Percentiles rank a stretch among this genome's conserved stretches.
Evolutionary conservation across 768 basidiomycete species (phyloP).

Genomic region (Boletus sp.): DNA sequence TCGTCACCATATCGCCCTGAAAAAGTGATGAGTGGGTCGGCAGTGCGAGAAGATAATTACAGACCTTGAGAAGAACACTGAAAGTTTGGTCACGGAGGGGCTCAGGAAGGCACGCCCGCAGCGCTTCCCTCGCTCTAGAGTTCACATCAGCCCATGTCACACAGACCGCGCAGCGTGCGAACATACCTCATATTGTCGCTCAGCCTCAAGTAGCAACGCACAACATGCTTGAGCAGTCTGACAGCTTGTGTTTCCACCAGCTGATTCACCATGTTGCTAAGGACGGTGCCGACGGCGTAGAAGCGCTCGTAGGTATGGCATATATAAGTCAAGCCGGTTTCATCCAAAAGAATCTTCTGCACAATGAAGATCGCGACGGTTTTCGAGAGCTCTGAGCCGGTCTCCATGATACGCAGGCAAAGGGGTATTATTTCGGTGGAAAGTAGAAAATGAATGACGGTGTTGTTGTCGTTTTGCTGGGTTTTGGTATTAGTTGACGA

Average conservation of each 20-base stretch:
- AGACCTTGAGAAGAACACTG: conserved; percentile 81
- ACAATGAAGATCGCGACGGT: conserved; percentile 99
- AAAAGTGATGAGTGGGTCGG: conserved; percentile 11
- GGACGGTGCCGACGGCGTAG: conserved; percentile 96
- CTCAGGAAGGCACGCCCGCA: conserved; percentile 93
- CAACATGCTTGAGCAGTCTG: conserved; percentile 93
- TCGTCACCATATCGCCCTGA: conserved; percentile 97
- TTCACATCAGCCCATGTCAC: conserved; percentile 11
- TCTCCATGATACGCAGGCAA: conserved; percentile 99
- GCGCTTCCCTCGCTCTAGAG: conserved; percentile 85
- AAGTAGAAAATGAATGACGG: conserved; percentile 97
- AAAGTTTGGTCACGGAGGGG: conserved; percentile 94
- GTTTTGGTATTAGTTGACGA: conserved; percentile 10
- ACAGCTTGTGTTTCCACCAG: conserved; percentile 98
- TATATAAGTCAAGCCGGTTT: conserved; percentile 96
- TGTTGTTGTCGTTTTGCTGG: conserved; percentile 98
- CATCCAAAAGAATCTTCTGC: conserved; percentile 95
- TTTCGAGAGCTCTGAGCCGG: conserved; percentile 96
- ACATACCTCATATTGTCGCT: conserved; percentile 92
- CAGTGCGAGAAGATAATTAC: conserved; percentile 9
- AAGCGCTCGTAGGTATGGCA: conserved; percentile 99
- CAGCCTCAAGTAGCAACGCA: conserved; percentile 91
- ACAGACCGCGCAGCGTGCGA: conserved; percentile 1
- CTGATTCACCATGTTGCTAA: conserved; percentile 98
- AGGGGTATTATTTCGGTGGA: conserved; percentile 99